Base-by-base conservation (phyloP, 1,284 basidiomycete genomes). In the Melampsora larici-populina region DNA sequence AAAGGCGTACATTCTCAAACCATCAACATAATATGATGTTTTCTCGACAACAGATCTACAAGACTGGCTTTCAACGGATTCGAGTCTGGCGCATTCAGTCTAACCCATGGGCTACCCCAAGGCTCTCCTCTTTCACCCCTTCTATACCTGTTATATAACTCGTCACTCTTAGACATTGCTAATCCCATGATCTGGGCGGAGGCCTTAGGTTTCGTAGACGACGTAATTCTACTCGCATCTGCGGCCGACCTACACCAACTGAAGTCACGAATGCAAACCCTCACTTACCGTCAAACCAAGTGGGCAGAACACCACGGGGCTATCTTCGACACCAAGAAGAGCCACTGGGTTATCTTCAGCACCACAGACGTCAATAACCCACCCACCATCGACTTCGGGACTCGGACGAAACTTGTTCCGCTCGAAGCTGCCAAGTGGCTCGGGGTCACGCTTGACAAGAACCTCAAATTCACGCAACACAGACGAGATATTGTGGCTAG, bases 381-480 rank as follows among this genome's bases (percentile, higher is more conserved):
- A n/a, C n/a, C n/a, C n/a, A n/a, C n/a, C n/a, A n/a, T n/a, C n/a
- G n/a, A n/a, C n/a, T n/a, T n/a, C n/a, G n/a, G n/a, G n/a, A n/a
- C n/a, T n/a, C n/a, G n/a, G n/a, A n/a, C n/a, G n/a, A n/a, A n/a
- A n/a, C n/a, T n/a, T n/a, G n/a, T n/a, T n/a, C n/a, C n/a, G n/a
- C n/a, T n/a, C n/a, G n/a, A 21, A 33, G 18, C 49, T 3, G 36
- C 43, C 18, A 70, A 70, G 36, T 70, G 69, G 69, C 11, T 70
- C 21, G 69, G 69, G 31, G 21, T 60, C 6, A 36, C 31, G 46
- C n/a, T 74, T 1, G 63, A 66, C 29, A 46, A 21, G 13, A 74
- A 74, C n/a, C 43, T 74, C 13, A 49, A 33, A 13, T 74, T 74
- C 31, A 74, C 51, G 29, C 40, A 15, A 24, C 70, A 63, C 3